Conservation (phyloP, 2,329 filamentous ascomycete species). For the Lecanicillium sp. region DNA sequence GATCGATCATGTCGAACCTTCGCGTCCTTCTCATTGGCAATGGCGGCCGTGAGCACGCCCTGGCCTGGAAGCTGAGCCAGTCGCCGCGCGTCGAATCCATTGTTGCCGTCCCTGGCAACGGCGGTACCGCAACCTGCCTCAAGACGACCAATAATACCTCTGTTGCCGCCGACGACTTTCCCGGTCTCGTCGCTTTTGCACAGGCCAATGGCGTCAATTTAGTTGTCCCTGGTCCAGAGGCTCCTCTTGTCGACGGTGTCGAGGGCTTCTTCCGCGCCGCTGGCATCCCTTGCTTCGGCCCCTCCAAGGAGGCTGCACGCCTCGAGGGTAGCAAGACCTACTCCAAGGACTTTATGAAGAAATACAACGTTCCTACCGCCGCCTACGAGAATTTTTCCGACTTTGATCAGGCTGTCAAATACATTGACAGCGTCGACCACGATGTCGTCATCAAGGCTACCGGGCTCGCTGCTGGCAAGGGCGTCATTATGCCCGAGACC, state of each 20-base stretch:
- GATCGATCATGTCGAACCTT: conserved; percentile 30
- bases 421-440: conserved; percentile 64
- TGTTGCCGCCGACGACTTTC: conserved; percentile 69
- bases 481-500: conserved; percentile 77
- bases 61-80: conserved; percentile 89
- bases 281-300: conserved; percentile 78
- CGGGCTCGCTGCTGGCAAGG: conserved; percentile 88
- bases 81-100: conserved; percentile 73
- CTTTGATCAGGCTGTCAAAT: conserved; percentile 62
- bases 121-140: conserved; percentile 64
- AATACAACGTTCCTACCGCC: conserved; percentile 82
- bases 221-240: conserved; percentile 85
- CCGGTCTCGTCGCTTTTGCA: conserved; percentile 67
- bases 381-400: conserved; percentile 82
- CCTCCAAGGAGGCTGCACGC: conserved; percentile 70
- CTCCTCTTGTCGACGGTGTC: conserved; percentile 85
- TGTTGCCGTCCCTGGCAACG: conserved; percentile 73
- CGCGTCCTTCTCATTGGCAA: conserved; percentile 83
- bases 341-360: conserved; percentile 96
- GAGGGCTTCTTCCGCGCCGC: conserved; percentile 70
- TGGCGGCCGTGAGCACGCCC: conserved; percentile 87
- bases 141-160: conserved; percentile 65
- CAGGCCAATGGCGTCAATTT: conserved; percentile 67
- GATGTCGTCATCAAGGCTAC: conserved; percentile 89
- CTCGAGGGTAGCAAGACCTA: conserved; percentile 98